Evolutionary conservation across 1,139 yeast species (phyloP).

Genomic region (Saccharomycopsis hybrid): DNA sequence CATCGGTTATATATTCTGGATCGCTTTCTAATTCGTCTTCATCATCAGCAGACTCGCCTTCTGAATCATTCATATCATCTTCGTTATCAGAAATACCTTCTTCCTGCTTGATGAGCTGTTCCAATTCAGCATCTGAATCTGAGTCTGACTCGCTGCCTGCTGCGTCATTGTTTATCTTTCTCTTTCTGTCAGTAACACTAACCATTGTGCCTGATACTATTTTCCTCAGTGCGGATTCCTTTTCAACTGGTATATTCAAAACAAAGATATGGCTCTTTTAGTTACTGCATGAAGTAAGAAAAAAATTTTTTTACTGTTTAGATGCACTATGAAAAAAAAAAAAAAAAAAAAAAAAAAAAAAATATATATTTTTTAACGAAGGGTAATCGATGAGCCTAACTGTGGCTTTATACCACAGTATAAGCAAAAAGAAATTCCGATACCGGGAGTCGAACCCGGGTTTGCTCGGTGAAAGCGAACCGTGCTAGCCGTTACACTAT

Average conservation of each 20-base stretch:
- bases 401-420: too few relatives aligned
- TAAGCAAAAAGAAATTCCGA: too few relatives aligned
- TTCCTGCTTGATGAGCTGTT: slow-evolving; percentile 48
- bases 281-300: too few relatives aligned
- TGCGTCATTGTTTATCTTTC: background rate
- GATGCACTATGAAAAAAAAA: too few relatives aligned
- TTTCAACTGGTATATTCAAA: too few relatives aligned
- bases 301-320: too few relatives aligned
- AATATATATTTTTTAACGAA: too few relatives aligned
- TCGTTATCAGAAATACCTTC: slow-evolving; percentile 18
- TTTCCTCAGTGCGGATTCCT: too few relatives aligned
- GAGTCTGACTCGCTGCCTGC: slow-evolving; percentile 6
- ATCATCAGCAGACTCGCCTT: slow-evolving; percentile 37
- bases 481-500: slow-evolving; percentile 80
- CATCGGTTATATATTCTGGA: slow-evolving; percentile 46
- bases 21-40: slow-evolving; percentile 38
- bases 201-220: too few relatives aligned
- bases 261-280: too few relatives aligned
- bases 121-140: slow-evolving; percentile 60
- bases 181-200: background rate
- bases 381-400: too few relatives aligned
- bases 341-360: too few relatives aligned
- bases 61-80: slow-evolving; percentile 32
- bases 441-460: slow-evolving; percentile 83
- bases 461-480: slow-evolving; percentile 78